A percentile compares a stretch with the other conserved stretches of the same genome.
phyloP scores from a whole-genome alignment of 2,329 filamentous ascomycete species.

The Moelleriella libera region DNA sequence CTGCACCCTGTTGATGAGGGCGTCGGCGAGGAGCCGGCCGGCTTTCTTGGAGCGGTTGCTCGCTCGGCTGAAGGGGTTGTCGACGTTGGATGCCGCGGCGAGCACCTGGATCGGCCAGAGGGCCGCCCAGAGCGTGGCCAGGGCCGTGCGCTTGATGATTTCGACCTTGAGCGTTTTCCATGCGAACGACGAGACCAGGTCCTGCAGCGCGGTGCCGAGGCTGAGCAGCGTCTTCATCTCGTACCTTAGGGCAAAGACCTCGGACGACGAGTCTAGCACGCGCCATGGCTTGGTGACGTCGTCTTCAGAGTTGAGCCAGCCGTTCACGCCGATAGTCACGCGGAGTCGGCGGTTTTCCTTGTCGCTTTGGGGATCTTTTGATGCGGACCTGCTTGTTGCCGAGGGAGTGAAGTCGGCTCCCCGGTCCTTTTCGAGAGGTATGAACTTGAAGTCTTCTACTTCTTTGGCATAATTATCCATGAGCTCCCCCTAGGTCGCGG shows the following conservation, averaged over 20 bases:
- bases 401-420: slow-evolving; percentile 10
- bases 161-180: slow-evolving; percentile 63
- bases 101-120: slow-evolving; percentile 57
- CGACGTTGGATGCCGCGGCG: slow-evolving; percentile 52
- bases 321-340: slow-evolving; percentile 75
- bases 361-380: neutral
- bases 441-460: slow-evolving; percentile 68
- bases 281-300: slow-evolving; percentile 74
- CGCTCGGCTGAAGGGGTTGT: slow-evolving; percentile 72
- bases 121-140: slow-evolving; percentile 53
- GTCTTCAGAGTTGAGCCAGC: slow-evolving; percentile 64
- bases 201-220: slow-evolving; percentile 59
- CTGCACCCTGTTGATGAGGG: slow-evolving; percentile 67
- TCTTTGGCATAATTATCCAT: slow-evolving; percentile 80
- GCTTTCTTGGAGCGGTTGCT: slow-evolving; percentile 69
- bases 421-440: slow-evolving; percentile 48
- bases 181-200: slow-evolving; percentile 59
- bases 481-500: slow-evolving; percentile 48
- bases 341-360: slow-evolving; percentile 38
- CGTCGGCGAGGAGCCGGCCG: slow-evolving; percentile 66
- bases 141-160: slow-evolving; percentile 58
- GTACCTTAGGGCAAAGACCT: slow-evolving; percentile 74
- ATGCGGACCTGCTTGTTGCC: too few relatives aligned
- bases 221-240: slow-evolving; percentile 66
- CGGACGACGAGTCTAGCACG: slow-evolving; percentile 49